Conservation (phyloP, 768 basidiomycete genomes). For the Leucogyrophana mollusca region DNA sequence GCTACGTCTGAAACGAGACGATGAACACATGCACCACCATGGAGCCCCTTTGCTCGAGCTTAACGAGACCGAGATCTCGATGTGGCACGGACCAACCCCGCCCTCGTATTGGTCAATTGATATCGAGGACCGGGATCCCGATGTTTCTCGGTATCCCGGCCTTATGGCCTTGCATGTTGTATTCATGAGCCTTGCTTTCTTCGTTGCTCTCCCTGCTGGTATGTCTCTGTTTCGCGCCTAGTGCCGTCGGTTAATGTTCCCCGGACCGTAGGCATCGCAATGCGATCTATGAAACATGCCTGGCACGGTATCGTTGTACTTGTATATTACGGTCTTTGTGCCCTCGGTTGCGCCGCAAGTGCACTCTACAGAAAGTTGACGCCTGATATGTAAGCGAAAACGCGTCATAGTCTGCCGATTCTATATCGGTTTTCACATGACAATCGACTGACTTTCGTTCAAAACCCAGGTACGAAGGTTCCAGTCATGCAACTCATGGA, state of each 20-base stretch:
- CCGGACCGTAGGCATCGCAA: constrained; percentile 60
- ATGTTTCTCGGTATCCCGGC: constrained; percentile 52
- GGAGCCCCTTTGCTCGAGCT: constrained; percentile 55
- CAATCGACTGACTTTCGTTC: constrained; percentile 13
- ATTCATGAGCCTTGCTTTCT: constrained; percentile 78
- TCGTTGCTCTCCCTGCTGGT: constrained; percentile 81
- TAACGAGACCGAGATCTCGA: constrained; percentile 74
- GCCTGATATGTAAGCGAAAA: constrained; percentile 70
- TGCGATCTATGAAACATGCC: constrained; percentile 75
- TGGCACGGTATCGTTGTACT: constrained; percentile 57
- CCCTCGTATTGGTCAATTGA: constrained; percentile 85
- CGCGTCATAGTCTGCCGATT: constrained; percentile 12
- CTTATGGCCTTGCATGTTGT: constrained; percentile 74
- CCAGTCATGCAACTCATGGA: constrained; percentile 63
- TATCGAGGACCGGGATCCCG: constrained; percentile 50
- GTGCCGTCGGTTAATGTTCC: neutral
- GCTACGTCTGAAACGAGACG: constrained; percentile 15
- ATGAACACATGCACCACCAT: constrained; percentile 42
- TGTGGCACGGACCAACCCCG: constrained; percentile 66
- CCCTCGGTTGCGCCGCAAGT: constrained; percentile 67
- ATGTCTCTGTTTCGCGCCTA: constrained; percentile 21
- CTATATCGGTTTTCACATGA: constrained; percentile 2
- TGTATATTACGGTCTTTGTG: constrained; percentile 59
- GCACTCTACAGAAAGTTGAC: constrained; percentile 75
- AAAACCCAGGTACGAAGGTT: constrained; percentile 61